Conservation (phyloP, 768 basidiomycete genomes). For the Amanita molliuscula region DNA sequence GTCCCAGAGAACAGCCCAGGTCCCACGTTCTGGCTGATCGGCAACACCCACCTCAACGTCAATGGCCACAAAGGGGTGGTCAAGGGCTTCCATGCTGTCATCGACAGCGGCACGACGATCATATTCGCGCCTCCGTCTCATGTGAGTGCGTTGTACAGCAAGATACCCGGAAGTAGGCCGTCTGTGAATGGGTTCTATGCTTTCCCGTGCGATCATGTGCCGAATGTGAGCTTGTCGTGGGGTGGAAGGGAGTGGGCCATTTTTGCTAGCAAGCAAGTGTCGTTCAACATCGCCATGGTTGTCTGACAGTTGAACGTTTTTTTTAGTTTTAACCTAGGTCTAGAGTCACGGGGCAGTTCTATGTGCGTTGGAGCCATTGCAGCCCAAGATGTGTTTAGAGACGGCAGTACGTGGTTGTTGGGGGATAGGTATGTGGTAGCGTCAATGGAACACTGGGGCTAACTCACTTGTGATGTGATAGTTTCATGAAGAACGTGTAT, state of each 20-base stretch:
- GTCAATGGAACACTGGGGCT: slow-evolving; percentile 13
- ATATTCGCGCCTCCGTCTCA: background rate
- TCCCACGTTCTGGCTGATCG: slow-evolving; percentile 1
- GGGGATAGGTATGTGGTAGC: background rate
- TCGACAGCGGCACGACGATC: slow-evolving; percentile 2
- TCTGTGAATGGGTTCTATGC: background rate
- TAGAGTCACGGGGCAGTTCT: background rate
- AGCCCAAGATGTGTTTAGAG: background rate
- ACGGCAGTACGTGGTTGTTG: background rate
- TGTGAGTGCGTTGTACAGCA: background rate
- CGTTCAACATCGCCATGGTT: background rate
- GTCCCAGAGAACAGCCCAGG: background rate
- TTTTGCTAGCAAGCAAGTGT: background rate
- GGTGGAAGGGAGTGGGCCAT: slow-evolving; percentile 1
- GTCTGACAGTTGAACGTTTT: background rate
- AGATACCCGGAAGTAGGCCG: background rate
- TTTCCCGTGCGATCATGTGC: slow-evolving; percentile 1
- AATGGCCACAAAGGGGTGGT: background rate
- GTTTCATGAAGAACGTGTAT: slow-evolving; percentile 34
- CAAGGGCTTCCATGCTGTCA: background rate
- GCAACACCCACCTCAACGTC: background rate
- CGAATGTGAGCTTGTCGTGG: background rate
- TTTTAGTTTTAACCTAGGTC: slow-evolving; percentile 5
- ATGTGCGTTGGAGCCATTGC: slow-evolving; percentile 3
- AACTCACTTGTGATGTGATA: slow-evolving; percentile 21